Conservation (phyloP, 352 stramenopile species). For the Phytopythium delawarense region DNA sequence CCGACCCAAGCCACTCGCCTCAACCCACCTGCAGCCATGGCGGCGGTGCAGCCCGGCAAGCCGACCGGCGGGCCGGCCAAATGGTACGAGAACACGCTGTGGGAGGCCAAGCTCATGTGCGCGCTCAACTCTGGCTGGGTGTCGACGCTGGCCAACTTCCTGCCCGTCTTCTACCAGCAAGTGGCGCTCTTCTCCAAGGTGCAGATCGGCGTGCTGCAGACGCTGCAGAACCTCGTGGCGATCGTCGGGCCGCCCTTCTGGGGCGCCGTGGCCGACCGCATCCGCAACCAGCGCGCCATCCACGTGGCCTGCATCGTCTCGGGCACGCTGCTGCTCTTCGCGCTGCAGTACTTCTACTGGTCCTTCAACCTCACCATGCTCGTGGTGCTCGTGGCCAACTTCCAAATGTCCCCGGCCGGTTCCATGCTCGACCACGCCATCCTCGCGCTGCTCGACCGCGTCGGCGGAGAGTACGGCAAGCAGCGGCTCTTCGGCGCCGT, state of each 20-base stretch:
- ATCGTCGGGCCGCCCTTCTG: slow-evolving; percentile 75
- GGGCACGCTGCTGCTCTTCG: slow-evolving; percentile 53
- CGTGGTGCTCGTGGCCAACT: slow-evolving; percentile 56
- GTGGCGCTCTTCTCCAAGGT: slow-evolving; percentile 62
- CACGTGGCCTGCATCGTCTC: slow-evolving; percentile 61
- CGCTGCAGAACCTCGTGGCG: slow-evolving; percentile 52
- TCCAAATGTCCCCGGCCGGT: slow-evolving; percentile 48
- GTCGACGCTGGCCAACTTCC: slow-evolving; percentile 73
- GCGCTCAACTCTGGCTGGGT: slow-evolving; percentile 51
- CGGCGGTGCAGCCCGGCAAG: slow-evolving; percentile 13
- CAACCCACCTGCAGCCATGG: neutral
- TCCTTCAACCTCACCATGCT: slow-evolving; percentile 50
- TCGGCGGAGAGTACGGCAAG: slow-evolving; percentile 80
- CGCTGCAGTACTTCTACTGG: slow-evolving; percentile 46
- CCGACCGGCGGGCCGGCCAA: neutral
- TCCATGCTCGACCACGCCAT: slow-evolving; percentile 73
- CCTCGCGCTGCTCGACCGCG: slow-evolving; percentile 55
- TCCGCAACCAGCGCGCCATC: slow-evolving; percentile 54
- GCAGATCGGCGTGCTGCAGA: slow-evolving; percentile 74
- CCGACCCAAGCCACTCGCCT: neutral
- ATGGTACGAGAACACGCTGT: slow-evolving; percentile 18
- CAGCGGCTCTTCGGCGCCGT: slow-evolving; percentile 76
- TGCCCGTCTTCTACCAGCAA: slow-evolving; percentile 73
- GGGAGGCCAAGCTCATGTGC: slow-evolving; percentile 82
- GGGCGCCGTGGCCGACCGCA: slow-evolving; percentile 63